These are phyloP conservation scores for Solanum pimpinellifolium DNA, from an alignment of 257 asterid species.

Conservation along the genomic window DNA sequence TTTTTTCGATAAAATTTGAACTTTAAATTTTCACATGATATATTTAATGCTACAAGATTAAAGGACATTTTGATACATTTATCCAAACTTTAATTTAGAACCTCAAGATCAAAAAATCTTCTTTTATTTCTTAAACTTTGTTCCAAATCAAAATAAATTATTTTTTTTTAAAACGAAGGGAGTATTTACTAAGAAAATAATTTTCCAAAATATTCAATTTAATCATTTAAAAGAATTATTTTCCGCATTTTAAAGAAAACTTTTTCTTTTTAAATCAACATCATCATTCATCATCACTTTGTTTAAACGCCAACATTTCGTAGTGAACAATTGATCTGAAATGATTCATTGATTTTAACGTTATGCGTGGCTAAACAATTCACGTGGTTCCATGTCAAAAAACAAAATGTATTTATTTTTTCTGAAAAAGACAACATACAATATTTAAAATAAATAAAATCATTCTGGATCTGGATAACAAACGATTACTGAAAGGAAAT, in stretches of 20 bases:
- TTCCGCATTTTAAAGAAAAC: too few species aligned
- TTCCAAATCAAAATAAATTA: fast-evolving
- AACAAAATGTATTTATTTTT: too few species aligned
- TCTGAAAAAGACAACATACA: not conserved
- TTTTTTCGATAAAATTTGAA: fast-evolving
- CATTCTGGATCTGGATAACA: not conserved
- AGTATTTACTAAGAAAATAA: too few species aligned
- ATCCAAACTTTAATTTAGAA: too few species aligned
- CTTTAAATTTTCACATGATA: too few species aligned
- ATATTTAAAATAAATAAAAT: not conserved
- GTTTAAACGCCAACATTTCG: not conserved
- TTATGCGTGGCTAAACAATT: not conserved
- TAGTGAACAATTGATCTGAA: not conserved
- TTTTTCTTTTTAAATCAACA: too few species aligned
- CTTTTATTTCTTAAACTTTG: too few species aligned
- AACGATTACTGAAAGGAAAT: not conserved
- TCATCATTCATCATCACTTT: not conserved
- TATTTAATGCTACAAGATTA: too few species aligned
- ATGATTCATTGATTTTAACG: not conserved
- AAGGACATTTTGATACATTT: too few species aligned
- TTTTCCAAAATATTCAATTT: too few species aligned
- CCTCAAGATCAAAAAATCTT: too few species aligned
- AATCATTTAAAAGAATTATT: too few species aligned
- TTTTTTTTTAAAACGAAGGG: fast-evolving
- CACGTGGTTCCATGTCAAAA: not conserved